phyloP scores from a whole-genome alignment of 345 rosid species.

The Camelina sativa region DNA sequence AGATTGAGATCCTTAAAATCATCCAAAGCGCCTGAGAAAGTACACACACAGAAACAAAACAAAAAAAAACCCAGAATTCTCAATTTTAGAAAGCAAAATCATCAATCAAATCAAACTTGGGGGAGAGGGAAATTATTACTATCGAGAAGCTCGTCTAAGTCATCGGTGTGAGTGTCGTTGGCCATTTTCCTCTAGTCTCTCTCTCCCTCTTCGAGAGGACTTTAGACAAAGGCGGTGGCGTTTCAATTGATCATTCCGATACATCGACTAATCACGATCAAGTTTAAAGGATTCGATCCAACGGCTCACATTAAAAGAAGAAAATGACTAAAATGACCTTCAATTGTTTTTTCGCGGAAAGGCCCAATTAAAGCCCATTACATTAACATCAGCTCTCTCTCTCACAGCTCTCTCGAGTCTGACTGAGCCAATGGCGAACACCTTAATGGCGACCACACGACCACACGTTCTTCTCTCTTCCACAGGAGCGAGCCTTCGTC shows the following conservation, averaged over 20 bases:
- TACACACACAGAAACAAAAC: background rate
- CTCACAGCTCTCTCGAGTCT: background rate
- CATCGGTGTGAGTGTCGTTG: slow-evolving; percentile 60
- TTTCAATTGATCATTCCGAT: too few species aligned
- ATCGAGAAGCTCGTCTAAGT: slow-evolving; percentile 94
- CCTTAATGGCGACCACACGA: slow-evolving; percentile 49
- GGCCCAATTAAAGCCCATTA: too few species aligned
- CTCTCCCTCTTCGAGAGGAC: slow-evolving; percentile 2
- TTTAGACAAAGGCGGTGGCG: too few species aligned
- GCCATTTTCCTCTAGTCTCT: slow-evolving; percentile 51
- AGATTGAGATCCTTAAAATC: slow-evolving; percentile 95
- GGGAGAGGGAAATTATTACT: slow-evolving; percentile 50
- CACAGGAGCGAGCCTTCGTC: slow-evolving; percentile 40
- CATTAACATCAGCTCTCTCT: too few species aligned
- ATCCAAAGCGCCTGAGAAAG: slow-evolving; percentile 89
- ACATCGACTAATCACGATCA: too few species aligned
- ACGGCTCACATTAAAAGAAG: too few species aligned
- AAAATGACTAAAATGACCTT: too few species aligned
- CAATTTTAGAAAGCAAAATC: background rate
- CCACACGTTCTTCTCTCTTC: slow-evolving; percentile 48
- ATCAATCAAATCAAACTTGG: background rate
- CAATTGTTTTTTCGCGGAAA: too few species aligned
- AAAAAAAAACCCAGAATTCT: slow-evolving; percentile 17
- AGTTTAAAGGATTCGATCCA: too few species aligned
- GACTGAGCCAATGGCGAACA: slow-evolving; percentile 46